Conservation (phyloP, 495 filamentous ascomycete species). For the Lasiosphaeriaceae sp. region DNA sequence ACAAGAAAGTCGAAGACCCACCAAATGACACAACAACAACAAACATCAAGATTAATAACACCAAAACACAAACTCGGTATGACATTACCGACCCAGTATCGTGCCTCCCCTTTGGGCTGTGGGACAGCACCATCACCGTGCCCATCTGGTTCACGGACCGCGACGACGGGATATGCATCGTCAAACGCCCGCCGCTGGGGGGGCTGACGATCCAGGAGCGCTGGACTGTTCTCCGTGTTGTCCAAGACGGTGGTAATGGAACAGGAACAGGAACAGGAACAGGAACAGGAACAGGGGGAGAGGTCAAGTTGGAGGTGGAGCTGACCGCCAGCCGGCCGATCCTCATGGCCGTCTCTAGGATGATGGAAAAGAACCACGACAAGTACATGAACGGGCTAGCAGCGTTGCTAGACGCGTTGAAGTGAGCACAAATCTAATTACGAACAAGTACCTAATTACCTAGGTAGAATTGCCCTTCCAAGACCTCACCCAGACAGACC, state of each 20-base stretch:
- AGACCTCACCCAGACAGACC: too few relatives aligned
- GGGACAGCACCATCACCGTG: not conserved
- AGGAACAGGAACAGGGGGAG: not conserved
- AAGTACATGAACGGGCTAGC: not conserved
- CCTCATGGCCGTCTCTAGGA: not conserved
- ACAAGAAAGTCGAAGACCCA: not conserved
- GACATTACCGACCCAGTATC: not conserved
- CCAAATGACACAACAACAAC: not conserved
- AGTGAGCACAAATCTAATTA: too few relatives aligned
- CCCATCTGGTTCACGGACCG: not conserved
- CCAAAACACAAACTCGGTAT: not conserved
- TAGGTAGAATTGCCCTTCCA: too few relatives aligned
- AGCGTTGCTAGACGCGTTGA: too few relatives aligned
- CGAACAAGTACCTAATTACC: too few relatives aligned
- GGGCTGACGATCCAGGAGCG: not conserved
- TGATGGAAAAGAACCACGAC: not conserved
- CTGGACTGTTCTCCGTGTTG: not conserved
- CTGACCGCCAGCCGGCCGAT: not conserved
- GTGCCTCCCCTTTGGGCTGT: not conserved
- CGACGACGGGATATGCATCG: not conserved
- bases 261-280: not conserved
- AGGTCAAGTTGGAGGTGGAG: not conserved
- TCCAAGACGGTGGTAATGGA: not conserved
- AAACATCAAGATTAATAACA: not conserved
- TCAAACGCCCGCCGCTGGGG: not conserved